These are phyloP conservation scores for Amanita pallidorosea DNA, from an alignment of 768 basidiomycete genomes.

Conservation along the genomic window DNA sequence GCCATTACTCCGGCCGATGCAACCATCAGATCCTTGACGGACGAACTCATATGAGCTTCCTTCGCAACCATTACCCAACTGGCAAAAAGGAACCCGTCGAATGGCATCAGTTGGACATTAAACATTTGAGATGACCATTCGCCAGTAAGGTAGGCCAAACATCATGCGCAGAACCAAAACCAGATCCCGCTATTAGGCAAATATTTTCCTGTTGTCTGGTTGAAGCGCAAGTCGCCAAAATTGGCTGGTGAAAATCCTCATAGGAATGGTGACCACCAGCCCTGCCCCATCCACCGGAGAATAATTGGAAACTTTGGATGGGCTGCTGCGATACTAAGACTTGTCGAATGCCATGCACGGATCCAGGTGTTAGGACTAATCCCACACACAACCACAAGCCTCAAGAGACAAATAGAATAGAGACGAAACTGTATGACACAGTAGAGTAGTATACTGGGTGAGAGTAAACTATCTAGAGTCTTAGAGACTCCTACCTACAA, in stretches of 20 bases:
- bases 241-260: conserved; percentile 97
- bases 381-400: too few relatives aligned
- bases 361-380: too few relatives aligned
- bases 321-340: conserved; percentile 90
- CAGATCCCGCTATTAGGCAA: conserved; percentile 85
- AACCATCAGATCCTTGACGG: conserved; percentile 95
- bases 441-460: too few relatives aligned
- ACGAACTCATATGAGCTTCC: conserved; percentile 90
- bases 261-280: conserved; percentile 98
- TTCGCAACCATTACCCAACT: conserved; percentile 98
- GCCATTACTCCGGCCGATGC: conserved; percentile 88
- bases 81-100: conserved; percentile 94
- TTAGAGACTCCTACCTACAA: too few relatives aligned
- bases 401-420: too few relatives aligned
- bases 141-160: conserved; percentile 96
- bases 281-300: conserved; percentile 98
- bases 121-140: conserved; percentile 85
- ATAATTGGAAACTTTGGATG: conserved; percentile 97
- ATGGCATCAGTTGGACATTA: conserved; percentile 91
- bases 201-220: conserved; percentile 90
- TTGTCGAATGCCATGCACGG: conserved; percentile 94
- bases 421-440: too few relatives aligned
- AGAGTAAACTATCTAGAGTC: too few relatives aligned
- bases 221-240: conserved; percentile 78
- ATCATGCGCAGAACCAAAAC: conserved; percentile 91